phyloP scores from a whole-genome alignment of 75 land plant species.

The Pinus albicaulis region DNA sequence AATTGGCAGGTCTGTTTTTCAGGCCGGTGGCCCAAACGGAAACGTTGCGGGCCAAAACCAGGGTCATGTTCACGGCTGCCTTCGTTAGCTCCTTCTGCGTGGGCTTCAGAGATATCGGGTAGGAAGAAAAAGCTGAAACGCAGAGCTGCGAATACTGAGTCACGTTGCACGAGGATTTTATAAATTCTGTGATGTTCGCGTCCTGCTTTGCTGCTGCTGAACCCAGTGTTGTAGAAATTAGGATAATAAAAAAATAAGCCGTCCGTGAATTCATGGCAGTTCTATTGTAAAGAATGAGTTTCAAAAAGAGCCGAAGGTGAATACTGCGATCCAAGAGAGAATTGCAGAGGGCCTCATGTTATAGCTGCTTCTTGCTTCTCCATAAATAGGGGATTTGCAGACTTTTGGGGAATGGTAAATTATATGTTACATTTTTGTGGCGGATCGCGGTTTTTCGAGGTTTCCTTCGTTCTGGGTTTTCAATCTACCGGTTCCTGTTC shows the following conservation, averaged over 20 bases:
- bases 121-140: slow-evolving; percentile 21
- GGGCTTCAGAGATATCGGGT: slow-evolving; percentile 16
- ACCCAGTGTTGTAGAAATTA: not conserved
- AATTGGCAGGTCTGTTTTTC: no score
- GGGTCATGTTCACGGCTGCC: not conserved
- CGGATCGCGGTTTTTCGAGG: no score
- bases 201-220: not conserved
- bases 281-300: not conserved
- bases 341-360: no score
- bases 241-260: not conserved
- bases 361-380: no score
- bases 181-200: slow-evolving; percentile 13
- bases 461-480: no score
- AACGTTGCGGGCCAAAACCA: not conserved
- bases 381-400: no score
- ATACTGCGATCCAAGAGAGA: no score
- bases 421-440: no score
- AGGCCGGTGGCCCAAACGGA: not conserved
- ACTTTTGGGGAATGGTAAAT: no score
- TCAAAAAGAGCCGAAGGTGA: not conserved
- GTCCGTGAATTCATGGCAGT: not conserved
- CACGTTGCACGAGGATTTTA: slow-evolving; percentile 17
- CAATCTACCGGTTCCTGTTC: no score
- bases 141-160: slow-evolving; percentile 34
- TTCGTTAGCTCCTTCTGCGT: slow-evolving; percentile 8